phyloP scores from a whole-genome alignment of 2,329 filamentous ascomycete genomes.

The Diaporthe citrichinensis region DNA sequence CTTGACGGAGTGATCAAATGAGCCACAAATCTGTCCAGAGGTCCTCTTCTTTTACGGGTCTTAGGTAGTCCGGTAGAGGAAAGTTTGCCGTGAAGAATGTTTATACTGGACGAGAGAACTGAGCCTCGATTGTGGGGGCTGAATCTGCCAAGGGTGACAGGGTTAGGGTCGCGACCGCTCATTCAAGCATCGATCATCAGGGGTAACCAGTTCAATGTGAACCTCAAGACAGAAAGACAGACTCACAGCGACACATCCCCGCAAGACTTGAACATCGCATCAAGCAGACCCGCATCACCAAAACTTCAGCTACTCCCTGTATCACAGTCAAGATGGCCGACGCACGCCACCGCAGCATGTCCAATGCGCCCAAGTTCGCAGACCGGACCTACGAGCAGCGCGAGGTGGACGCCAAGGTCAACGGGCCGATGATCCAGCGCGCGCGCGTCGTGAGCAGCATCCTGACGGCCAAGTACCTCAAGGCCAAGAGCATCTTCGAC shows the following conservation, averaged over 20 bases:
- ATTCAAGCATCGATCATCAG: slow-evolving; percentile 30
- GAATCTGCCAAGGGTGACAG: too few species aligned
- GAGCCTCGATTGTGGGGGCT: too few species aligned
- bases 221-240: not conserved
- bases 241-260: not conserved
- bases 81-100: too few species aligned
- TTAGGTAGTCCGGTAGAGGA: too few species aligned
- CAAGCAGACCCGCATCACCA: not conserved
- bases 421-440: slow-evolving; percentile 43
- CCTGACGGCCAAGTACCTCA: slow-evolving; percentile 43
- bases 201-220: slow-evolving; percentile 18
- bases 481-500: slow-evolving; percentile 43
- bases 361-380: slow-evolving; percentile 39
- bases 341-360: slow-evolving; percentile 30
- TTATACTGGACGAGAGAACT: too few species aligned
- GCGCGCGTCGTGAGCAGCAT: slow-evolving; percentile 42
- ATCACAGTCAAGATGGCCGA: slow-evolving; percentile 23
- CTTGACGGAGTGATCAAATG: too few species aligned
- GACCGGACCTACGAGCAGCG: slow-evolving; percentile 42
- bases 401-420: slow-evolving; percentile 40
- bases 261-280: not conserved
- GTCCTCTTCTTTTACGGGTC: too few species aligned
- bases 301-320: not conserved
- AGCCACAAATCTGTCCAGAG: too few species aligned
- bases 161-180: slow-evolving; percentile 26